Conservation (phyloP, 495 filamentous ascomycete genomes). For the Penicillium argentinense region DNA sequence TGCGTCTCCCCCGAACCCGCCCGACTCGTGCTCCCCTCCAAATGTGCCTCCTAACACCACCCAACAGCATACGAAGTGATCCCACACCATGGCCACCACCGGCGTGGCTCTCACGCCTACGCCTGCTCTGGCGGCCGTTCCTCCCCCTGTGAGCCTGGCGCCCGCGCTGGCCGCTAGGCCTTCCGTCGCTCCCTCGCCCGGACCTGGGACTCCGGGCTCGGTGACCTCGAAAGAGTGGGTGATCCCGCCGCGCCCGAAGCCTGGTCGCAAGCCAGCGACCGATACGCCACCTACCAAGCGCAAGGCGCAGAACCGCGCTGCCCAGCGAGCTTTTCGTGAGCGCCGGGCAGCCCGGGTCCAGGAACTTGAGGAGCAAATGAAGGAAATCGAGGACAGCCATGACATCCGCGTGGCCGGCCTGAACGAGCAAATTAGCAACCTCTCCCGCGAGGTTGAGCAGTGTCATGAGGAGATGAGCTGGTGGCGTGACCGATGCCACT, state of each 20-base stretch:
- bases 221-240: slow-evolving; percentile 83
- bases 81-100: slow-evolving; percentile 32
- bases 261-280: slow-evolving; percentile 89
- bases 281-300: slow-evolving; percentile 90
- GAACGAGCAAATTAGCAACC: slow-evolving; percentile 44
- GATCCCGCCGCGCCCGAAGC: slow-evolving; percentile 83
- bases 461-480: slow-evolving; percentile 45
- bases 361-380: slow-evolving; percentile 82
- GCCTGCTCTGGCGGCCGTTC: slow-evolving; percentile 30
- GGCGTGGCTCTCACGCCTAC: slow-evolving; percentile 35
- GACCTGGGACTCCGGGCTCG: slow-evolving; percentile 44
- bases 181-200: slow-evolving; percentile 41
- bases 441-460: slow-evolving; percentile 55
- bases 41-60: slow-evolving; percentile 18
- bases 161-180: slow-evolving; percentile 39
- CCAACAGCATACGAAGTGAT: slow-evolving; percentile 8
- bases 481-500: slow-evolving; percentile 50
- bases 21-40: slow-evolving; percentile 20
- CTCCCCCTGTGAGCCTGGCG: slow-evolving; percentile 29
- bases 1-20: slow-evolving; percentile 26
- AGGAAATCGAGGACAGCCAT: slow-evolving; percentile 58
- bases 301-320: slow-evolving; percentile 91
- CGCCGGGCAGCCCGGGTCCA: slow-evolving; percentile 78
- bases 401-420: slow-evolving; percentile 44
- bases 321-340: slow-evolving; percentile 89